Percentiles rank a stretch among this genome's conserved stretches.
Conservation (phyloP, 164 flowering plant species). For the Piper longum region DNA sequence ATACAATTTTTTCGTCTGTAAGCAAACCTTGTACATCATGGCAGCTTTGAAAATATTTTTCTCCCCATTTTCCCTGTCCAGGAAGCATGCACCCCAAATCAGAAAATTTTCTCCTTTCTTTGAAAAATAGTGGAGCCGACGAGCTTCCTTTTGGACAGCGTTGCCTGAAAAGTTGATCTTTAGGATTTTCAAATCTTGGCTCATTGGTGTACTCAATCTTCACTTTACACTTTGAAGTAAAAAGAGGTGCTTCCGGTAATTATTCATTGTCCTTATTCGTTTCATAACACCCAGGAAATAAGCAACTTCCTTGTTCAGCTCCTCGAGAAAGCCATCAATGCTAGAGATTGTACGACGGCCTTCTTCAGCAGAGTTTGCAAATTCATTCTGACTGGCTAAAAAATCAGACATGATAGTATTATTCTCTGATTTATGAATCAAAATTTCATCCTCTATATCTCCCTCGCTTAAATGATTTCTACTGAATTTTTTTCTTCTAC, state of each 20-base stretch:
- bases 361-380: conserved; percentile 3
- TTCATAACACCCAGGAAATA: neutral
- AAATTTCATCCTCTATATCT: conserved; percentile 12
- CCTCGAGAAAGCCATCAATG: neutral
- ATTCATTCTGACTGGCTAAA: conserved; percentile 6
- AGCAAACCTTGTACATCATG: neutral
- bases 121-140: conserved; percentile 85
- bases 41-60: neutral
- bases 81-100: neutral
- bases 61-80: neutral
- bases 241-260: neutral
- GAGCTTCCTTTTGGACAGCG: conserved; percentile 42
- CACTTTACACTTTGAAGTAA: neutral
- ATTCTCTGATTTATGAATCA: conserved; percentile 10
- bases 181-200: neutral
- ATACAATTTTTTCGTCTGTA: no score
- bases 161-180: conserved; percentile 6
- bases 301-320: neutral
- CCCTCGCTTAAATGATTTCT: conserved; percentile 10
- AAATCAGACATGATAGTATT: conserved; percentile 9
- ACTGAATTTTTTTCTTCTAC: conserved; percentile 3
- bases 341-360: conserved; percentile 2
- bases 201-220: neutral
- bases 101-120: conserved; percentile 33
- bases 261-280: neutral